These are phyloP conservation scores for Vitis labrusca DNA, from an alignment of 164 flowering plant species.

Conservation along the genomic window DNA sequence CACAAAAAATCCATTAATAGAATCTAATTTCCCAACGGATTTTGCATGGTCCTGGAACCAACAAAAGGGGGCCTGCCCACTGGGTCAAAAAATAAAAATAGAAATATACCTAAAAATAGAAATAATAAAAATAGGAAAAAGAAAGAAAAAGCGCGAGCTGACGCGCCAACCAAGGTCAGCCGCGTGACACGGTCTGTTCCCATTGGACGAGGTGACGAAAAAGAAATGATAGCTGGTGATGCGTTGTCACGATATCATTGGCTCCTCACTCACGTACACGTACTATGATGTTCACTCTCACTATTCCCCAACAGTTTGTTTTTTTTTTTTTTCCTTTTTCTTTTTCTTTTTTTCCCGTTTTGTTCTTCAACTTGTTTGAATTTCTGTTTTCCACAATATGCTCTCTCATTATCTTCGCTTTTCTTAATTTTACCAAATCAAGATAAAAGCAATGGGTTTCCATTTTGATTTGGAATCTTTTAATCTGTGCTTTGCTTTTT, in stretches of 20 bases:
- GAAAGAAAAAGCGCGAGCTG: neutral
- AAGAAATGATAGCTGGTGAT: neutral
- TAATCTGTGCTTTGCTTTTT: neutral
- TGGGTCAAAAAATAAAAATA: no score
- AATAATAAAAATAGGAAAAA: neutral
- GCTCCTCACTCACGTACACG: conserved; percentile 9
- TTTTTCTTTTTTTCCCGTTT: neutral
- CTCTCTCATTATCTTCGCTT: neutral
- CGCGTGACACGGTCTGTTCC: conserved; percentile 20
- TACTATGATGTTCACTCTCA: conserved; percentile 23
- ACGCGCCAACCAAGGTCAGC: conserved; percentile 10
- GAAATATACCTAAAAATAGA: no score
- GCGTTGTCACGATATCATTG: conserved; percentile 8
- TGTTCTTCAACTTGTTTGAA: neutral
- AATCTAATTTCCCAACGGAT: no score
- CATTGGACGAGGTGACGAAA: neutral
- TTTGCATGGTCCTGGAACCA: no score
- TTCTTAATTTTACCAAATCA: conserved; percentile 24
- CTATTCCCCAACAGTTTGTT: neutral
- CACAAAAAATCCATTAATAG: no score
- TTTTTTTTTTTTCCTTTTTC: neutral
- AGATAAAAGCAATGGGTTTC: conserved; percentile 2
- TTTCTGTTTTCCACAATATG: neutral
- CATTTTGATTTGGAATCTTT: neutral
- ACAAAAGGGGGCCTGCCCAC: no score